Base-by-base conservation (phyloP, 1,284 basidiomycete genomes). In the Fistulinella cinereoalba region DNA sequence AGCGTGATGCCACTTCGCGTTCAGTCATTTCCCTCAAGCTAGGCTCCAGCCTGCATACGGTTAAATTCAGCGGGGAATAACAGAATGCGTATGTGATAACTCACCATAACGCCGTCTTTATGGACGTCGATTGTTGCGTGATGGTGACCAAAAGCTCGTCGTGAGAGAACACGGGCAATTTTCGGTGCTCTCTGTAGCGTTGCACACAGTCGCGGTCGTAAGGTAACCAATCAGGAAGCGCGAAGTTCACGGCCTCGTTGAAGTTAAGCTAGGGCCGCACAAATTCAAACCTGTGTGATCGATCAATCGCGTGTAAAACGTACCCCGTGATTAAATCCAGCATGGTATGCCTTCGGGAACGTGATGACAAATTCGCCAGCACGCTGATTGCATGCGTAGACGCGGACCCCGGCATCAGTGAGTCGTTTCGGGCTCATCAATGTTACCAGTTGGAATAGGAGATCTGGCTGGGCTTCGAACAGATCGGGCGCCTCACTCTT, bases 161-260 rank as follows among this genome's bases (percentile, higher is more conserved):
- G 67, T 99, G 97, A 23, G 94, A 98, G 70, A 99, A 99, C 6
- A 99, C 97, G 2, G 97, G 96, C 25, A 88, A 75, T 66, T 98
- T 97, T 67, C 83, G 74, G 67, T 97, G 90, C 50, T 88, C 81
- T 60, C 91, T 84, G 68, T 99, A 96, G 40, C 91, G 80, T 63
- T 84, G 78, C 13, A 94, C 91, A 60, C 93, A 97, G 52, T 92
- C 88, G 39, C 88, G 78, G 31, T 91, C 97, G 50, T 83, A 82
- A 18, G 85, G 75, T 43, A 99, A 74, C 97, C 97, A 99, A 67
- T 98, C 93, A 15, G 95, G 92, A 32, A 97, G 75, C 6, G 96
- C 96, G 68, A 99, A 99, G 70, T 99, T 99, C 64, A 99, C 97
- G 1, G 97, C 97, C 73, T 99, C 95, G 66, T 98, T 98, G 73